Percentiles rank a stretch among this genome's conserved stretches.
Conservation (phyloP, 495 filamentous ascomycete species). For the Aspergillus nanangensis region DNA sequence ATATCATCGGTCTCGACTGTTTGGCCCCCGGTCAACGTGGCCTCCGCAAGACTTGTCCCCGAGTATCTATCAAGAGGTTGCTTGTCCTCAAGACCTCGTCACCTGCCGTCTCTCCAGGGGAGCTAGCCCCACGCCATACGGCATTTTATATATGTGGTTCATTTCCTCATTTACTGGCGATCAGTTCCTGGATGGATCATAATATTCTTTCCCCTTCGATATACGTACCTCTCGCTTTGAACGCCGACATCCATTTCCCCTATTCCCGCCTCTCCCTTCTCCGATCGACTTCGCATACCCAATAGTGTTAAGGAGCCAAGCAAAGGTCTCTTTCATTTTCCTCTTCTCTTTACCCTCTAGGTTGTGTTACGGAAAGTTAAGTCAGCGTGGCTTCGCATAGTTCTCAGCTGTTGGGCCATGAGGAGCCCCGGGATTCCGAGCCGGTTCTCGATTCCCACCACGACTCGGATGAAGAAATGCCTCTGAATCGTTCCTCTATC, state of each 20-base stretch:
- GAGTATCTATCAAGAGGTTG: neutral
- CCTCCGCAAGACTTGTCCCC: neutral
- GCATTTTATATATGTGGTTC: neutral
- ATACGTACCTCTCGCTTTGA: too few species aligned
- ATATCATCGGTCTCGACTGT: too few species aligned
- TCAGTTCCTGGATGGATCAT: neutral
- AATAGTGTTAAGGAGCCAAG: too few species aligned
- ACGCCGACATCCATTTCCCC: neutral
- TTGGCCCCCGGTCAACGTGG: too few species aligned
- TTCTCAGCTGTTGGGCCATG: constrained; percentile 7
- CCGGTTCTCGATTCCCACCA: constrained; percentile 23
- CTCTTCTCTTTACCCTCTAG: neutral
- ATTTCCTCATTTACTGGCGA: neutral
- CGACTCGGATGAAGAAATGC: constrained; percentile 42
- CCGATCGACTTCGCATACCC: too few species aligned
- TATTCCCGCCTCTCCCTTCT: neutral
- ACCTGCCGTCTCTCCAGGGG: neutral
- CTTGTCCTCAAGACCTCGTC: neutral
- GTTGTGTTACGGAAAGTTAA: constrained; percentile 1
- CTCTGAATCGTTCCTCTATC: constrained; percentile 39
- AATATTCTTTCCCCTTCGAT: too few species aligned
- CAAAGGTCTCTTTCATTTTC: constrained; percentile 3
- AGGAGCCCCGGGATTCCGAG: constrained; percentile 11
- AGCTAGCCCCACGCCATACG: neutral
- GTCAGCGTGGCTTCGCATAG: constrained; percentile 19